Evolutionary conservation across 1,284 basidiomycete genomes (phyloP), one percentile per base, ranked within the genome.

Genomic region (Butyriboletus pseudospeciosus): DNA sequence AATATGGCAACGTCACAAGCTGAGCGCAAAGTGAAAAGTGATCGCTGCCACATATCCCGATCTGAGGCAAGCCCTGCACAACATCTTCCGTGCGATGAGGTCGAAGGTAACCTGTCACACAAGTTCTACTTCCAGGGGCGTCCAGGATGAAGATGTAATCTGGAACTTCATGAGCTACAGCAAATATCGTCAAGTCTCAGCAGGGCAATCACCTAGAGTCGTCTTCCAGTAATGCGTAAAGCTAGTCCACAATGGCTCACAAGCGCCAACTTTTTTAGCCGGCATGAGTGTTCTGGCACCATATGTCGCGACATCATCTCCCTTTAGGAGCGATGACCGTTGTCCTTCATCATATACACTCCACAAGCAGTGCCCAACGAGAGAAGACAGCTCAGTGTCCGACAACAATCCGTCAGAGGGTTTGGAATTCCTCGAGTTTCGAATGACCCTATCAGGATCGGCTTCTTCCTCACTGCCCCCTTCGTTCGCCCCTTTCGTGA

Each of bases 131-230:
- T 53, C 68, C 62, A 25, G 71, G 64, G 12, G 79, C 71, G 55
- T 83, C 77, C 8, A 87, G 56, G 39, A 89, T 69, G 65, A 96
- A 92, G 50, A 97, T 89, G 67, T 98, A 97, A 74, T 97, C 92
- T 92, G 57, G 47, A 35, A 35, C 30, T 41, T 51, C 10, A 34
- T 59, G n/a, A 64, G 61, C 56, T 17, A 47, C n/a, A 12, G 37
- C 7, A 34, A 10, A 17, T 39, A 32, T 34, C 9, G n/a, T 26
- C 5, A 26, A 49, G 35, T 50, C 39, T 43, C 44, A 5, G 28
- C 36, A 30, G 13, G 47, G n/a, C n/a, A 63, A 68, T 59, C 61
- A 90, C 92, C 92, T 64, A 94, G 68, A 4, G 87, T 87, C 6
- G 86, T 73, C 63, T 89, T 82, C 89, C 91, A 95, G 64, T 82